A percentile compares a stretch with the other conserved stretches of the same genome.
phyloP scores from a whole-genome alignment of 2,329 filamentous ascomycete genomes.

The Hypomyces perniciosus region DNA sequence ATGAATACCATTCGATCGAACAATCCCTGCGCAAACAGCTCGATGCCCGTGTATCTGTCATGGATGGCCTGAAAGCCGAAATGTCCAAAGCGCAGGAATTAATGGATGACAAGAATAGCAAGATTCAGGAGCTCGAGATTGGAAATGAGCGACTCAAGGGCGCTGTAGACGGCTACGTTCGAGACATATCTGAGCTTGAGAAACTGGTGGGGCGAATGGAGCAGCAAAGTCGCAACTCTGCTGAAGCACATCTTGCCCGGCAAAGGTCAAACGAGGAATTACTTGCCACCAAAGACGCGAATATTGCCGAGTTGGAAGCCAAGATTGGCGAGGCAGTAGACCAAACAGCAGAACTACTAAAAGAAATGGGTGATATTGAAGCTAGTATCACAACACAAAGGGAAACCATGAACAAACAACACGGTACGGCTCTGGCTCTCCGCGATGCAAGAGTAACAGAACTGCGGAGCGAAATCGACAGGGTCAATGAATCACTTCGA shows the following conservation, averaged over 20 bases:
- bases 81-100: constrained; percentile 29
- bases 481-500: constrained; percentile 39
- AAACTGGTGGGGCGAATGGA: constrained; percentile 45
- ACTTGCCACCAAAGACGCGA: constrained; percentile 31
- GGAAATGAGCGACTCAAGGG: constrained; percentile 45
- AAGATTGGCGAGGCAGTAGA: constrained; percentile 37
- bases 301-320: constrained; percentile 37
- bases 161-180: constrained; percentile 46
- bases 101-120: constrained; percentile 32
- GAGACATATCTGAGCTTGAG: constrained; percentile 51
- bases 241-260: constrained; percentile 28
- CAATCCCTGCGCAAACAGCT: constrained; percentile 52
- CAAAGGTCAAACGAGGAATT: constrained; percentile 28
- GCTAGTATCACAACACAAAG: constrained; percentile 29
- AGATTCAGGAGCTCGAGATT: constrained; percentile 42
- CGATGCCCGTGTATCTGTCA: constrained; percentile 44
- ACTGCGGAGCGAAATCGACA: constrained; percentile 43
- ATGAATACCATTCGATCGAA: constrained; percentile 55
- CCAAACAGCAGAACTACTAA: constrained; percentile 33
- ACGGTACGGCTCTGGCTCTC: constrained; percentile 43
- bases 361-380: constrained; percentile 34
- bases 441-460: constrained; percentile 46
- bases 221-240: constrained; percentile 24
- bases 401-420: constrained; percentile 31
- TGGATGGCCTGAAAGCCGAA: constrained; percentile 42